These are phyloP conservation scores for Gypsophila paniculata DNA, from an alignment of 179 eudicot genomes.

Conservation along the genomic window DNA sequence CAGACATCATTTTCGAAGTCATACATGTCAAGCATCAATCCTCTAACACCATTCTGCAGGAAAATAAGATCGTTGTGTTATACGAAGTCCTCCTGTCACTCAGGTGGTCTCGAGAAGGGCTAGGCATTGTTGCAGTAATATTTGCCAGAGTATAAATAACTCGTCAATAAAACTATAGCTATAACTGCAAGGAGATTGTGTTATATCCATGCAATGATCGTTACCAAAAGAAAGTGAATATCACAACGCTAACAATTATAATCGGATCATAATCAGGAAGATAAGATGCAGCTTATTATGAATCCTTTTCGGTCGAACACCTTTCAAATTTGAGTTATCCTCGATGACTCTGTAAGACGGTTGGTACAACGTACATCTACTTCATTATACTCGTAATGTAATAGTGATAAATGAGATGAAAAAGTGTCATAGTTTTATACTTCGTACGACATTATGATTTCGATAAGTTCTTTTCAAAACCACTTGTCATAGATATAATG, in stretches of 20 bases:
- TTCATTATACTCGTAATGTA: too few species aligned
- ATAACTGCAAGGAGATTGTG: neutral
- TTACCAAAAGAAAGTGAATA: neutral
- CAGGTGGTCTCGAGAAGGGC: neutral
- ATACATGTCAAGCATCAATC: conserved; percentile 96
- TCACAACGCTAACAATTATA: neutral
- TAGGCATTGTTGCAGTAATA: neutral
- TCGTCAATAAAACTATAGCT: neutral
- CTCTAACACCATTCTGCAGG: conserved; percentile 86
- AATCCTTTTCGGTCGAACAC: neutral
- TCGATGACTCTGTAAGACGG: too few species aligned
- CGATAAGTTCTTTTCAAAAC: too few species aligned
- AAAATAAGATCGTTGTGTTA: neutral
- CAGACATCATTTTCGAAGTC: conserved; percentile 81
- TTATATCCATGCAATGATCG: neutral
- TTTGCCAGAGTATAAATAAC: neutral
- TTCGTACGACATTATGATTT: too few species aligned
- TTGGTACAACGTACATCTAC: too few species aligned
- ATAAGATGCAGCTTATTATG: neutral
- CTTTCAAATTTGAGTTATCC: too few species aligned
- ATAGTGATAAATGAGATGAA: too few species aligned
- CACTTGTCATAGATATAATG: too few species aligned
- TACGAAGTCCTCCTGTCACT: neutral
- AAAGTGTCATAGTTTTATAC: too few species aligned
- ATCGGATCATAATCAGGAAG: neutral